These are phyloP conservation scores for Ailanthus altissimus DNA, from an alignment of 345 rosid species.

Conservation along the genomic window DNA sequence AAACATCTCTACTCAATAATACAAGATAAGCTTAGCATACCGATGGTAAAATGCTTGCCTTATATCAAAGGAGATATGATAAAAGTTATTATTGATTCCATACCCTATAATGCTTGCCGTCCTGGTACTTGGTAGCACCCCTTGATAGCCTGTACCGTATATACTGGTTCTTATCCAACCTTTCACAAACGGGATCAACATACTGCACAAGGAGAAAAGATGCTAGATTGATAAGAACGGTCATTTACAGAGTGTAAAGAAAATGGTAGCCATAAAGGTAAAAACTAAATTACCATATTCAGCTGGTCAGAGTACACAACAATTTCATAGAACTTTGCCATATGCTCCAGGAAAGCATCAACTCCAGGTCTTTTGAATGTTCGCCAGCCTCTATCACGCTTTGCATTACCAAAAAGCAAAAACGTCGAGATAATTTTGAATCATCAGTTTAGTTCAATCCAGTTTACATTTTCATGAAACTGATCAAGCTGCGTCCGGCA, in stretches of 20 bases:
- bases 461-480: neutral
- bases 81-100: conserved; percentile 26
- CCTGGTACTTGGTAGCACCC: conserved; percentile 79
- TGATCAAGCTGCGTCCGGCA: neutral
- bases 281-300: conserved; percentile 59
- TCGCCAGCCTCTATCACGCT: conserved; percentile 99
- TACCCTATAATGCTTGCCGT: conserved; percentile 93
- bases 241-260: neutral
- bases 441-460: neutral
- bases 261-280: neutral
- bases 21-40: neutral
- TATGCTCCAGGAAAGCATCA: conserved; percentile 92
- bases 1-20: neutral
- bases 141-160: conserved; percentile 75
- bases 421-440: neutral
- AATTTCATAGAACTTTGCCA: conserved; percentile 78
- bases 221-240: conserved; percentile 6
- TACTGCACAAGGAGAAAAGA: conserved; percentile 50
- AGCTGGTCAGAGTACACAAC: conserved; percentile 83
- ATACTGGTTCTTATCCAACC: conserved; percentile 71
- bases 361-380: conserved; percentile 99
- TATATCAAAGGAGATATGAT: neutral
- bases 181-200: conserved; percentile 79
- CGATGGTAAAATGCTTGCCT: neutral
- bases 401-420: conserved; percentile 23